phyloP scores from a whole-genome alignment of 139 green algal genomes.

The Gonium pectorale region DNA sequence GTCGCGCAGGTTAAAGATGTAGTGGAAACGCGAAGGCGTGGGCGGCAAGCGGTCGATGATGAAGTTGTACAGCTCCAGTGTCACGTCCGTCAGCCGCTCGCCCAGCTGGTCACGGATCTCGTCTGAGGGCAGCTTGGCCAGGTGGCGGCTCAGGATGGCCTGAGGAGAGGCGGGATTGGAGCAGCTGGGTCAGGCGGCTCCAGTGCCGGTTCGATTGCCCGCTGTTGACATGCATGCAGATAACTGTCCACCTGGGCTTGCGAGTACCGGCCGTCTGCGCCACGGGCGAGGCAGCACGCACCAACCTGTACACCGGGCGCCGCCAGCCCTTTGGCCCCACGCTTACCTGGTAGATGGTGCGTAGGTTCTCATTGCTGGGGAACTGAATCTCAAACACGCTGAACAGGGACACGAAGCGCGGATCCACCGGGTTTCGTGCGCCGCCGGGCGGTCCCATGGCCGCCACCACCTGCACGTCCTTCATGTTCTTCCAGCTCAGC shows the following conservation, averaged over 20 bases:
- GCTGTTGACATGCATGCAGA: too few relatives aligned
- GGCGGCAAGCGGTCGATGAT: conserved; percentile 84
- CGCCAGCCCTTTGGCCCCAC: too few relatives aligned
- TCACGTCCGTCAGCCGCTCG: conserved; percentile 68
- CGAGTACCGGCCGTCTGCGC: too few relatives aligned
- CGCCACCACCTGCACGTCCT: conserved; percentile 86
- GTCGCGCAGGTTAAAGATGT: conserved; percentile 92
- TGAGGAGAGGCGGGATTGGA: not conserved
- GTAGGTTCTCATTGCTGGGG: conserved; percentile 77
- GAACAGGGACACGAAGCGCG: conserved; percentile 89
- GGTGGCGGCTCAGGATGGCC: conserved; percentile 75
- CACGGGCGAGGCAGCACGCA: too few relatives aligned
- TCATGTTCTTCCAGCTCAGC: conserved; percentile 93
- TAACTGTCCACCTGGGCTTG: too few relatives aligned
- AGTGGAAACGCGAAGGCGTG: conserved; percentile 86
- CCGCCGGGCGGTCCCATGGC: conserved; percentile 91
- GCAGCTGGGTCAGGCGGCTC: too few relatives aligned
- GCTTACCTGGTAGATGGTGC: conserved; percentile 80
- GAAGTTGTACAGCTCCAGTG: conserved; percentile 82
- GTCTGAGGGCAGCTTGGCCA: conserved; percentile 63
- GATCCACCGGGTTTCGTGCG: conserved; percentile 87
- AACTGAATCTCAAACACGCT: conserved; percentile 88
- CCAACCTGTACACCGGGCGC: too few relatives aligned
- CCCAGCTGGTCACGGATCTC: conserved; percentile 62
- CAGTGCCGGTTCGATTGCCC: too few relatives aligned